phyloP scores from a whole-genome alignment of 176 grass and related monocot genomes.

The Ensete ventricosum region DNA sequence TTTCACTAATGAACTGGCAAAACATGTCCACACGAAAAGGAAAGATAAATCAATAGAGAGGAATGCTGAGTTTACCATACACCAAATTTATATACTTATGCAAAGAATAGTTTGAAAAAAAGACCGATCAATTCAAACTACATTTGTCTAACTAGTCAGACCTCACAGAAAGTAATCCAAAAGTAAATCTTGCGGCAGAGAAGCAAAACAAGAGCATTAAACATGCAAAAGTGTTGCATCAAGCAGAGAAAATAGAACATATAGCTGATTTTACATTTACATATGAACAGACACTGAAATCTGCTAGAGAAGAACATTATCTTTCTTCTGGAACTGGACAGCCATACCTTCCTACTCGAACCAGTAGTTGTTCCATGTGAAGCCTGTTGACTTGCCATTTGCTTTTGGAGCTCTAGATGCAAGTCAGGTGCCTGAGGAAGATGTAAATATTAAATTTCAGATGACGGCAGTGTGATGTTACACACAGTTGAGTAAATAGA shows the following conservation, averaged over 20 bases:
- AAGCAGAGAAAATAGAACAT: background rate
- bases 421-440: constrained; percentile 48
- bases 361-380: constrained; percentile 32
- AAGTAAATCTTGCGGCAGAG: background rate
- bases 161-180: background rate
- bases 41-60: background rate
- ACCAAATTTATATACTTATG: too few relatives aligned
- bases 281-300: background rate
- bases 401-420: constrained; percentile 55
- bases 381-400: constrained; percentile 41
- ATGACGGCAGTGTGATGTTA: background rate
- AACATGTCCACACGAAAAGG: background rate
- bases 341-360: constrained; percentile 44
- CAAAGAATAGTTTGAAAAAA: too few relatives aligned
- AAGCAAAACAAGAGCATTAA: background rate
- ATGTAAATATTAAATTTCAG: background rate
- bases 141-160: too few relatives aligned
- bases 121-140: too few relatives aligned
- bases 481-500: background rate
- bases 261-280: background rate
- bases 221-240: background rate
- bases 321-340: background rate
- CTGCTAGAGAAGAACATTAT: background rate
- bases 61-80: too few relatives aligned
- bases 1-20: too few relatives aligned